These are phyloP conservation scores for Xylaria intraflava DNA, from an alignment of 495 filamentous ascomycete species.

Conservation along the genomic window DNA sequence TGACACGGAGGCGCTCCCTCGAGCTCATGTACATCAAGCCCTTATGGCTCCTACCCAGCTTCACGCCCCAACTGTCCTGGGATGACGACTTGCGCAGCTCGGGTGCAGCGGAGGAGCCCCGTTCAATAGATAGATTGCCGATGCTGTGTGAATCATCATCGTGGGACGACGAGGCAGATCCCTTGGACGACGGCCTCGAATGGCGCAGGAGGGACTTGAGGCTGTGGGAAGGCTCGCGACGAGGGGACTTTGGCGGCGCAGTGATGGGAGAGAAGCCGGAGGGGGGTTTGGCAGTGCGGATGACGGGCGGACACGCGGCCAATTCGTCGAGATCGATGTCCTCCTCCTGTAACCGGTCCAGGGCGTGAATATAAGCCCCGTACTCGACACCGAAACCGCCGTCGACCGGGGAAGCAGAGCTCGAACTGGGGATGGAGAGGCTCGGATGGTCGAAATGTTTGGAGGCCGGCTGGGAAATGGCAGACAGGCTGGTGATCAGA, in stretches of 20 bases:
- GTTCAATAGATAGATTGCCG: conserved; percentile 53
- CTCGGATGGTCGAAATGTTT: conserved; percentile 63
- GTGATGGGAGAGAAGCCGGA: conserved; percentile 64
- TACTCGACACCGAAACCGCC: conserved; percentile 69
- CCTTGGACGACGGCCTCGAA: conserved; percentile 48
- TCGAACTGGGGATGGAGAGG: conserved; percentile 41
- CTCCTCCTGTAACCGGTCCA: conserved; percentile 51
- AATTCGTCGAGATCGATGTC: conserved; percentile 42
- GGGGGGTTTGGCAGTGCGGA: conserved; percentile 79
- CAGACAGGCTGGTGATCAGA: conserved; percentile 83
- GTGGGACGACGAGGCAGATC: conserved; percentile 43
- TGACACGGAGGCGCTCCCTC: conserved; percentile 49
- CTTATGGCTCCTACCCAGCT: conserved; percentile 41
- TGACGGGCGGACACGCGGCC: conserved; percentile 72
- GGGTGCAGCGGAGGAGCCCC: conserved; percentile 33
- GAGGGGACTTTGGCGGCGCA: conserved; percentile 49
- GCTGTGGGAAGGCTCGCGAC: conserved; percentile 28
- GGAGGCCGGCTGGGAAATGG: conserved; percentile 70
- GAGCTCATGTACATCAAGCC: conserved; percentile 57
- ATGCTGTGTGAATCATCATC: conserved; percentile 52
- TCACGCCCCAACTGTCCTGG: conserved; percentile 48
- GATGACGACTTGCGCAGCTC: conserved; percentile 43
- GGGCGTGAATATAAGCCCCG: conserved; percentile 46
- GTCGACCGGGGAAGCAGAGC: conserved; percentile 25
- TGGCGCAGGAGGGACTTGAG: conserved; percentile 33